Evolutionary conservation across 768 basidiomycete species (phyloP), one percentile per base, ranked within the genome.

Genomic region (Gymnopilus dilepis): DNA sequence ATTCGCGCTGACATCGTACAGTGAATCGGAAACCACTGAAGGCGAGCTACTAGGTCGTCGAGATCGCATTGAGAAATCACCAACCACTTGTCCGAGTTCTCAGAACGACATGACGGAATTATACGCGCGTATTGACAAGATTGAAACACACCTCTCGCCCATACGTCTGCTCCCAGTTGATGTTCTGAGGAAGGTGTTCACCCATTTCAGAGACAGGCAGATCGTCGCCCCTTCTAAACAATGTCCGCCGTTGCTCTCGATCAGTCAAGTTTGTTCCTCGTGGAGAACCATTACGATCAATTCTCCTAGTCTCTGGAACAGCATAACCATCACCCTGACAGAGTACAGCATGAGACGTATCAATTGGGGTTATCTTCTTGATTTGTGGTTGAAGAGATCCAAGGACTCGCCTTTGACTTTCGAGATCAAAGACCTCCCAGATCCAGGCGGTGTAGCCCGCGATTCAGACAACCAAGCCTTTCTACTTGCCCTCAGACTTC

Each of bases 381-480:
- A 70, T 31, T 45, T 67, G 8, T 76, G 72, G 67, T 51, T 76
- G 37, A 62, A 67, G 41, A 69, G 74, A 12, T 70, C 72, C 17
- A 70, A 67, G 55, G 61, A 66, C 9, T 57, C 62, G 40, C 68
- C 70, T 24, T 50, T 75, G 15, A 68, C 71, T 6, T 72, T 74
- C 61, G 59, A 55, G 41, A 70, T 75, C 41, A 61, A 69, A 62
- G 42, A 67, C 21, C 33, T 31, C 51, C 17, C 52, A 37, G 24
- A 24, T 55, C 9, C 28, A 34, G 28, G 21, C 43, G 57, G 61
- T 6, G 53, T 6, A 34, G 12, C 6, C 33, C 6, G 33, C 50
- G 28, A 56, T 17, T 21, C 45, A 4, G 21, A 33, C 47, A 37
- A 56, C 33, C 67, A 62, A 26, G 60, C 50, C 24, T 62, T 68